Evolutionary conservation across 2,329 filamentous ascomycete genomes (phyloP).

Genomic region (Aspergillus felis): DNA sequence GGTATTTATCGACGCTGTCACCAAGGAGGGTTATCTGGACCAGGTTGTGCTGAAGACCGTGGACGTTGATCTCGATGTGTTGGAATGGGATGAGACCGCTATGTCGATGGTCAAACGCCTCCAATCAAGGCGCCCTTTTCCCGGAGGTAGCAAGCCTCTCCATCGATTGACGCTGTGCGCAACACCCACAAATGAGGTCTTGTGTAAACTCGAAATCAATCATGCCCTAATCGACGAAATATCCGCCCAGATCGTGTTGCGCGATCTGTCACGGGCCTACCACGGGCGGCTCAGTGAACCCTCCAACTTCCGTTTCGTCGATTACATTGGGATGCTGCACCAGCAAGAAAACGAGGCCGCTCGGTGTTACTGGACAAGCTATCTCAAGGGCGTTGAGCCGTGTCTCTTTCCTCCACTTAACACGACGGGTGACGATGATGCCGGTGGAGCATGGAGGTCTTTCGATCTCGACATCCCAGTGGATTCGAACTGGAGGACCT

Average conservation of each 20-base stretch:
- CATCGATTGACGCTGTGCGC: not conserved
- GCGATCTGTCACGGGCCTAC: constrained; percentile 5
- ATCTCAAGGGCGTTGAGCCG: not conserved
- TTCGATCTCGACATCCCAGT: constrained; percentile 22
- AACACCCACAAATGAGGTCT: not conserved
- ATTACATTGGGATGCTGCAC: not conserved
- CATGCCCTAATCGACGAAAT: constrained; percentile 13
- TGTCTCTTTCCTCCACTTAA: constrained; percentile 4
- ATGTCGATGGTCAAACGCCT: no score
- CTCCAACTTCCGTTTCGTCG: not conserved
- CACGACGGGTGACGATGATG: constrained; percentile 15
- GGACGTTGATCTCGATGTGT: not conserved
- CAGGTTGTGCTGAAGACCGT: not conserved
- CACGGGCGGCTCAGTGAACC: not conserved
- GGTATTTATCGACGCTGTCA: not conserved
- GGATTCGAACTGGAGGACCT: constrained; percentile 24
- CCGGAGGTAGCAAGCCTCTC: not conserved
- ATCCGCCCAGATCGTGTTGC: constrained; percentile 3
- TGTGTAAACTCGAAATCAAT: constrained; percentile 8
- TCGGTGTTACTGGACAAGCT: constrained; percentile 23
- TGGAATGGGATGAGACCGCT: not conserved
- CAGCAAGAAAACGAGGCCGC: not conserved
- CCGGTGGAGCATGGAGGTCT: constrained; percentile 29
- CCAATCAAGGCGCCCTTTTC: no score
- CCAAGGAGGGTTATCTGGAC: not conserved